Base-by-base conservation (phyloP, 2,329 filamentous ascomycete genomes). In the Diaporthe ilicicola region DNA sequence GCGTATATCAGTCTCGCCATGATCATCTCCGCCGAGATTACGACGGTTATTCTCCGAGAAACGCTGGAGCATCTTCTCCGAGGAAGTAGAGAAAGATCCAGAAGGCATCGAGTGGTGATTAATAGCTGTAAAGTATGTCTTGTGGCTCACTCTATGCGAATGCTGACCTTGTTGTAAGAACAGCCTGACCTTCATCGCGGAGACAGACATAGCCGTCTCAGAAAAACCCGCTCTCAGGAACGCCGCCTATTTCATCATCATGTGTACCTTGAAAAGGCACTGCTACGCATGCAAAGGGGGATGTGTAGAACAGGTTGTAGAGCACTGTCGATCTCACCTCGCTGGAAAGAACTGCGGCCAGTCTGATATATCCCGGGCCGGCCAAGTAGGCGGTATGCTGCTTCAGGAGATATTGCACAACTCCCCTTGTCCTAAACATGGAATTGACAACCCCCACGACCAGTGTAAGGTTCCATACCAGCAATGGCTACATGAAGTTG, bases 371-470 rank as follows among this genome's bases (percentile, higher is more conserved):
- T 24, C 51, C 19, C 46, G 54, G 39, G 69, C 61, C 12, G 69
- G 69, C 24, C 54, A 39, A 42, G 24, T 24, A 39, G 69, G 69
- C 17, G 61, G 69, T 37, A 70, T 70, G 69, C 54, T 55, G 8
- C 29, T 70, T 17, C 44, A 56, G 39, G 62, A 67, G 62, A 67
- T 44, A 39, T 44, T 54, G 32, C 62, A 67, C 34, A 15, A 22
- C 10, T 39, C 46, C 7, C 32, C 62, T 9, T 53, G 68, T 22
- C 51, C 48, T 24, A 55, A 50, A n/a, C 64, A 65, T 29, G 61
- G 61, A 6, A 34, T 59, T 55, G 34, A 56, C 37, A 59, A 70
- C 12, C 69, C 69, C 19, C 69, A 70, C 15, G 61, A 70, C 53
- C 42, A 70, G 24, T 70, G 69, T 59, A 70, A 70, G 24, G n/a